phyloP scores from a whole-genome alignment of 78 protist genomes.

The Cavenderia fasciculata region DNA sequence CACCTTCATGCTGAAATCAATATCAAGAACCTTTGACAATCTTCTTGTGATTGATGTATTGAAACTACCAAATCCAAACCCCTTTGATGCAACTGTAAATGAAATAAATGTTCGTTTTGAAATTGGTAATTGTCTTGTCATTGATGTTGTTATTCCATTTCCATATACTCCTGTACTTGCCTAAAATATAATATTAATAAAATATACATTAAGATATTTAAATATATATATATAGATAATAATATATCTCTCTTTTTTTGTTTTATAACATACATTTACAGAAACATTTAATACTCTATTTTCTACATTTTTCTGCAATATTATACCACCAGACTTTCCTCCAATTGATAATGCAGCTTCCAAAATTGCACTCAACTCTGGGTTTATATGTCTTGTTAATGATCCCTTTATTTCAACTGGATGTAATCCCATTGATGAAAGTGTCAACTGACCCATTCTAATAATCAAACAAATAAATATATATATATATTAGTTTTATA shows the following conservation, averaged over 20 bases:
- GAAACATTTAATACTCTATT: conserved; percentile 30
- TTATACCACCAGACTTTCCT: background rate
- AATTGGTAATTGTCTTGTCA: conserved; percentile 54
- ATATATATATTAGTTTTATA: too few relatives aligned
- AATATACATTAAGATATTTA: too few relatives aligned
- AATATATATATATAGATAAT: too few relatives aligned
- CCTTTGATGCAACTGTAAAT: background rate
- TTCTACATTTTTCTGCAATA: conserved; percentile 16
- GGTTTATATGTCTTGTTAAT: background rate
- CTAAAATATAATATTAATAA: too few relatives aligned
- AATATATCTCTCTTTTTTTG: too few relatives aligned
- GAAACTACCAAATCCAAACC: background rate
- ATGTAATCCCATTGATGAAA: background rate
- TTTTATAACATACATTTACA: background rate
- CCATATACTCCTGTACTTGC: too few relatives aligned
- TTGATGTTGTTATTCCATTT: background rate
- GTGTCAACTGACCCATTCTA: background rate
- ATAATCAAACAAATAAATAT: background rate
- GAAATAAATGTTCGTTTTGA: conserved; percentile 1
- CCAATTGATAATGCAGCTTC: background rate
- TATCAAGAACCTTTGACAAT: conserved; percentile 21
- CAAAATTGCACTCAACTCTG: background rate
- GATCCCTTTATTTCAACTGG: background rate
- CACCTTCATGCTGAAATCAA: background rate
- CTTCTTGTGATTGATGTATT: background rate